Base-by-base conservation (phyloP, 1,139 yeast genomes). In the Torulaspora pretoriensis region DNA sequence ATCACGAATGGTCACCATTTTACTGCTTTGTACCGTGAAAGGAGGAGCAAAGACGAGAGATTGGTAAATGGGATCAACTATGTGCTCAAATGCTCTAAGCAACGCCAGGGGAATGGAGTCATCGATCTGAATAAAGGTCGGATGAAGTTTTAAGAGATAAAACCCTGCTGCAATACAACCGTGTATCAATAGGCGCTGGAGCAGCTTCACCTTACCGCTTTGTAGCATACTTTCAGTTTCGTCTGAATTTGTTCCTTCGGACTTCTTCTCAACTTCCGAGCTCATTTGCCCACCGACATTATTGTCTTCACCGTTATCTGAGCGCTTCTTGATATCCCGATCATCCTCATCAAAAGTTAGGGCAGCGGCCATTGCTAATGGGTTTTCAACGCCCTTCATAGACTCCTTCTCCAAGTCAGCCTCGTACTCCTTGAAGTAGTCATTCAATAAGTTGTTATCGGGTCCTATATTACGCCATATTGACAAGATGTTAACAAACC, bases 351-450 rank as follows among this genome's bases (percentile, higher is more conserved):
- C 95, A 40, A 81, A 83, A 4, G 75, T 72, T 38, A 90, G 69
- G 1, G 96, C 95, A 5, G 95, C 94, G 2, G 97, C 96, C 54
- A 88, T 64, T 0, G 97, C 94, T 43, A 90, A 68, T 0, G 96
- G 95, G 50, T 84, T 85, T 0, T 88, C 84, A 22, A 79, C 77
- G 0, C 94, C 84, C 50, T 73, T 71, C 54, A 74, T 72, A 0
- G 84, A 81, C 46, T 80, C 75, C 12, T 78, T 78, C n/a, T 81
- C 81, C 54, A 84, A 61, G 17, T 74, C 71, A 23, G 70, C 70
- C 30, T 77, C 72, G 62, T 78, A 77, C 4, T 65, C 64, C 1
- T 64, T 65, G 40, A 79, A 76, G 32, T 80, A 67, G 8, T 57
- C 55, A 0, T 56, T 58, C 68, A 69, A 57, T 0, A 34, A 44